These are phyloP conservation scores for Boletus nobilissimus DNA, from an alignment of 1,284 basidiomycete genomes.

Conservation along the genomic window DNA sequence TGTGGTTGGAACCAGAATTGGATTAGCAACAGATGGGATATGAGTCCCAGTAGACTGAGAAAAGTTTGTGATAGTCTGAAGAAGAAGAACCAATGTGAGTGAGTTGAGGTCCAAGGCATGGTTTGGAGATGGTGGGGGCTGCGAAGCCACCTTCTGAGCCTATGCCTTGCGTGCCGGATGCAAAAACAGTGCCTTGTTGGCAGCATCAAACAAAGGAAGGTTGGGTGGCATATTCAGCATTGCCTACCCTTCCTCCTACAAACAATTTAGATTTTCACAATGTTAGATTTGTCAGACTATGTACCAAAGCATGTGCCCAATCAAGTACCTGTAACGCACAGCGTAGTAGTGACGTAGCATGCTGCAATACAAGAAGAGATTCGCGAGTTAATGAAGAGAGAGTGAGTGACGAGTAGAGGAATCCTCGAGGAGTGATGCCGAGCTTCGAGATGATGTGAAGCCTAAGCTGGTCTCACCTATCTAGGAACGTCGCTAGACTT, in stretches of 20 bases:
- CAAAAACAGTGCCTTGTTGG: slow-evolving; percentile 2
- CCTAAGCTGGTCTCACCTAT: too few species aligned
- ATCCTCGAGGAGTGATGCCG: too few species aligned
- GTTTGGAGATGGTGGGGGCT: too few species aligned
- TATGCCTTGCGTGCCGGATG: slow-evolving; percentile 2
- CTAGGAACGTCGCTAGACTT: too few species aligned
- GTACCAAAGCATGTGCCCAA: neutral
- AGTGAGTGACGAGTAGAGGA: too few species aligned
- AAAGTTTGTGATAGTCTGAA: neutral
- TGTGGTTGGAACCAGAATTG: neutral
- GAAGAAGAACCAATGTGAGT: neutral
- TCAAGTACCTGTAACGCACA: too few species aligned
- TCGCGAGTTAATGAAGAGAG: too few species aligned
- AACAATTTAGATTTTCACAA: neutral
- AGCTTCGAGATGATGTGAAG: too few species aligned
- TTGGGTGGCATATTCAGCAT: slow-evolving; percentile 7
- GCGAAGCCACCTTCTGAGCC: too few species aligned
- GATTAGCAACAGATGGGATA: neutral
- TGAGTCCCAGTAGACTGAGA: neutral
- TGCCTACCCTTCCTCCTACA: slow-evolving; percentile 16
- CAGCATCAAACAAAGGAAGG: neutral
- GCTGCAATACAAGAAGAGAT: too few species aligned
- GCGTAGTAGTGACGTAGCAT: too few species aligned
- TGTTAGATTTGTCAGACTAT: neutral
- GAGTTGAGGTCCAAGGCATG: neutral